Evolutionary conservation across 805 yeast genomes (phyloP).

Genomic region (Torulaspora indica): DNA sequence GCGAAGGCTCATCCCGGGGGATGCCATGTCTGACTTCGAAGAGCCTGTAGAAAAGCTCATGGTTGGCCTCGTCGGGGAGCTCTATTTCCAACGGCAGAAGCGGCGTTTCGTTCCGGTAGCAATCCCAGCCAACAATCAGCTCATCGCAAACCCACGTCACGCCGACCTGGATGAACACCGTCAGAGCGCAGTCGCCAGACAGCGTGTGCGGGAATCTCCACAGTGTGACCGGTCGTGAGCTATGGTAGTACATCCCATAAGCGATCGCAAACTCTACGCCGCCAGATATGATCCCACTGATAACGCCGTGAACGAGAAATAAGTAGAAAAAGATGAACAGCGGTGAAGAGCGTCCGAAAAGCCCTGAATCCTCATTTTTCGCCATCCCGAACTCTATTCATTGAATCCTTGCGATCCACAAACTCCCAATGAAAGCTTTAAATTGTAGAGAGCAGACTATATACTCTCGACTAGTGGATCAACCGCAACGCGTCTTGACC

Average conservation of each 20-base stretch:
- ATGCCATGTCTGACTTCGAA: constrained; percentile 18
- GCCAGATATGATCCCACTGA: constrained; percentile 24
- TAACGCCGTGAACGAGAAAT: constrained; percentile 18
- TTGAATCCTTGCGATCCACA: too few relatives aligned
- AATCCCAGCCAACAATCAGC: constrained; percentile 23
- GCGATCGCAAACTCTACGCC: constrained; percentile 30
- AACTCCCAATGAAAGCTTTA: too few relatives aligned
- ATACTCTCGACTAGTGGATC: background rate
- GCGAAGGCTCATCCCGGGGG: constrained; percentile 4
- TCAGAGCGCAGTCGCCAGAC: constrained; percentile 28
- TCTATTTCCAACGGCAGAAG: constrained; percentile 9
- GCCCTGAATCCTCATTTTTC: background rate
- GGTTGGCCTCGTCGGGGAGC: constrained; percentile 7
- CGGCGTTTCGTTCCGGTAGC: constrained; percentile 14
- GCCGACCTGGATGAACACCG: constrained; percentile 24
- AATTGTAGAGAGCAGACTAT: background rate
- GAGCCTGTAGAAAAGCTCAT: constrained; percentile 11
- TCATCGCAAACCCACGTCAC: constrained; percentile 26
- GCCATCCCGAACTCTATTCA: background rate
- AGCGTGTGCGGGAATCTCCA: constrained; percentile 32
- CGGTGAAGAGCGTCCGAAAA: constrained; percentile 1
- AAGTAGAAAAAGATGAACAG: constrained; percentile 9
- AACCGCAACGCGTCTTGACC: background rate
- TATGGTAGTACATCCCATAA: constrained; percentile 25
- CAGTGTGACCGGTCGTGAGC: constrained; percentile 12